Evolutionary conservation across 1,284 basidiomycete species (phyloP).

Genomic region (Anthracocystis panici-leucophaei): DNA sequence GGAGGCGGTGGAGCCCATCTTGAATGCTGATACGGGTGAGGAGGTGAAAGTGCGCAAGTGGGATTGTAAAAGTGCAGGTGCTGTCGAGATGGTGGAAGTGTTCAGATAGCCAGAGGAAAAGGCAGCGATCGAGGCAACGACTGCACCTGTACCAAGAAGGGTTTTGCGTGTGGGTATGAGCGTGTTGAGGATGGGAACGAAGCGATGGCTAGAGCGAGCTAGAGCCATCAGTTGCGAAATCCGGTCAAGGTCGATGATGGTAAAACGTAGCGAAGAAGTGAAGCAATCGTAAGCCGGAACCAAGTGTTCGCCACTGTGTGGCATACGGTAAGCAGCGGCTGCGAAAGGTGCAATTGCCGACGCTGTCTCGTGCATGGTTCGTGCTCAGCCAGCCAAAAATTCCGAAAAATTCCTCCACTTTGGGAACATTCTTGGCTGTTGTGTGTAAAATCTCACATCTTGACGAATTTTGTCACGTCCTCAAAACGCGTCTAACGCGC

Average conservation of each 20-base stretch:
- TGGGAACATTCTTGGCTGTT: not conserved
- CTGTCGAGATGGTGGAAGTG: not conserved
- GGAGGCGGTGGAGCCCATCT: conserved; percentile 46
- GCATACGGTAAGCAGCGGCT: conserved; percentile 22
- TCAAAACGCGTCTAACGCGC: conserved; percentile 35
- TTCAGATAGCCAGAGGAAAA: conserved; percentile 23
- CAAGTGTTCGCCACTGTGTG: conserved; percentile 15
- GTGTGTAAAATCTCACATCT: conserved; percentile 8
- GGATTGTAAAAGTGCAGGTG: not conserved
- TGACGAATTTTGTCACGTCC: not conserved
- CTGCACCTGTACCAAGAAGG: conserved; percentile 26
- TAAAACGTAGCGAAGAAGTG: not conserved
- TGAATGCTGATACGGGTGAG: conserved; percentile 9
- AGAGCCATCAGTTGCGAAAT: conserved; percentile 27
- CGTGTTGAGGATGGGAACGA: conserved; percentile 25
- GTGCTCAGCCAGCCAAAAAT: not conserved
- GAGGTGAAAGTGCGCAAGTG: conserved; percentile 30
- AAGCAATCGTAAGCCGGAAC: not conserved
- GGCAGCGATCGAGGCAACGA: conserved; percentile 32
- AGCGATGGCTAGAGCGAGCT: conserved; percentile 31
- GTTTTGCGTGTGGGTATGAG: conserved; percentile 23
- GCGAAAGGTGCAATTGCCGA: conserved; percentile 8
- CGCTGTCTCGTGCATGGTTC: conserved; percentile 8
- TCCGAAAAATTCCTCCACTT: conserved; percentile 21
- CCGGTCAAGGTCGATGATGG: not conserved